Conservation (phyloP, 2,329 filamentous ascomycete species). For the Cladorrhinum sp. region DNA sequence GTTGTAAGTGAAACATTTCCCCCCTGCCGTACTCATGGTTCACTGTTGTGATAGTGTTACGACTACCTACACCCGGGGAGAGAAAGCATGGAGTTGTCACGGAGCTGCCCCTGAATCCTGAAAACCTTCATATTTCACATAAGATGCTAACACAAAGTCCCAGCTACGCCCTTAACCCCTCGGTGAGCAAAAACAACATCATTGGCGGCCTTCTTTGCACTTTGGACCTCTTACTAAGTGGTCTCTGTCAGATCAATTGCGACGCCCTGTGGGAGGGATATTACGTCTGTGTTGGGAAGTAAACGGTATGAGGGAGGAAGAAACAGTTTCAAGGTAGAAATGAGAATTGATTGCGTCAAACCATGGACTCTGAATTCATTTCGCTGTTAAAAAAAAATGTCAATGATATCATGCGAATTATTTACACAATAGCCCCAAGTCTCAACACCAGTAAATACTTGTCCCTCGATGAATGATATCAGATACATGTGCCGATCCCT, state of each 20-base stretch:
- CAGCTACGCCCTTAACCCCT: constrained; percentile 27
- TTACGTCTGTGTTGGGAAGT: constrained; percentile 24
- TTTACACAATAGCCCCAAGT: no score
- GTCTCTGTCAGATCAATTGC: constrained; percentile 27
- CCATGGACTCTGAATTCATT: no score
- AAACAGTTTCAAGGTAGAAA: not conserved
- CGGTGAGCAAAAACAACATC: constrained; percentile 20
- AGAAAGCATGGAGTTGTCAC: no score
- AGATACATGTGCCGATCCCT: not conserved
- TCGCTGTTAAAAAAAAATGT: no score
- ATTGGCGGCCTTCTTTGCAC: constrained; percentile 9
- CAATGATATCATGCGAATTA: no score
- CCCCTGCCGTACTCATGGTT: not conserved
- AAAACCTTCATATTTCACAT: not conserved
- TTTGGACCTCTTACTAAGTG: constrained; percentile 22
- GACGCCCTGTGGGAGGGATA: constrained; percentile 26
- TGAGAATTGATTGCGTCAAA: not conserved
- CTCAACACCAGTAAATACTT: no score
- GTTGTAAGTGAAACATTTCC: constrained; percentile 21
- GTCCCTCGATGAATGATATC: not conserved
- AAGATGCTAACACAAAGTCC: not conserved
- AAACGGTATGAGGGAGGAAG: not conserved
- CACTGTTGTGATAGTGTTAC: not conserved
- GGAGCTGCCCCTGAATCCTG: no score
- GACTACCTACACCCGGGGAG: no score